These are phyloP conservation scores for Akanthomyces lecanii DNA, from an alignment of 2,329 filamentous ascomycete species.

Conservation along the genomic window DNA sequence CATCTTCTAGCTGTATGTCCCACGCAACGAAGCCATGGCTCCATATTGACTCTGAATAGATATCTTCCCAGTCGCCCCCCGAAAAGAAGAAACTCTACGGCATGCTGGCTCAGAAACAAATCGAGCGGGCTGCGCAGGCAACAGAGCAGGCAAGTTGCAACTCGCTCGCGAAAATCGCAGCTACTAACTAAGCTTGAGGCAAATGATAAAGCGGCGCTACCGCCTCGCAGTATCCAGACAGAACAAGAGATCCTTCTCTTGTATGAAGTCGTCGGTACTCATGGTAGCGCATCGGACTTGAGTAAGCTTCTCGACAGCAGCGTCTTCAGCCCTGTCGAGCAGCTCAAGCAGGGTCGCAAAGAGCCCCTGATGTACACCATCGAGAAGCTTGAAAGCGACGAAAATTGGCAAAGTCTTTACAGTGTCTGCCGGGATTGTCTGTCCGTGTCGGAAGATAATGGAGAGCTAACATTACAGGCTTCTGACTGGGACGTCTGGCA, in stretches of 20 bases:
- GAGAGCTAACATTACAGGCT: constrained; percentile 38
- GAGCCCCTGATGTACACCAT: constrained; percentile 42
- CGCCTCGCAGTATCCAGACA: constrained; percentile 34
- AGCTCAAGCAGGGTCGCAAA: constrained; percentile 45
- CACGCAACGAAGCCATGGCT: not conserved
- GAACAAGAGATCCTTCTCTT: constrained; percentile 50
- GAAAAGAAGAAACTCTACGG: constrained; percentile 50
- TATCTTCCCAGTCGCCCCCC: constrained; percentile 42
- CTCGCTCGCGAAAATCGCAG: too few species aligned
- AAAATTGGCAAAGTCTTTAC: constrained; percentile 41
- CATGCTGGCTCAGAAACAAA: constrained; percentile 47
- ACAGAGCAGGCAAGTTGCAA: constrained; percentile 37
- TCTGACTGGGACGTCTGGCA: constrained; percentile 42
- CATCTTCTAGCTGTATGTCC: constrained; percentile 48
- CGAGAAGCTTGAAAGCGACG: constrained; percentile 32
- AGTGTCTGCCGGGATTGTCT: constrained; percentile 42
- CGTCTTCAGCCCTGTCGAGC: constrained; percentile 38
- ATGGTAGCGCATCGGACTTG: constrained; percentile 40
- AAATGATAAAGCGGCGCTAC: constrained; percentile 19
- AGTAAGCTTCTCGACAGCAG: constrained; percentile 36
- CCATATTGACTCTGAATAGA: constrained; percentile 27
- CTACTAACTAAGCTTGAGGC: constrained; percentile 11
- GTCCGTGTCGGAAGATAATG: constrained; percentile 33
- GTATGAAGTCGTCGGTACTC: constrained; percentile 43
- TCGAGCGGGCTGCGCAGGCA: constrained; percentile 45